These are phyloP conservation scores for Arthrobotrys entomopaga DNA, from an alignment of 2,329 filamentous ascomycete genomes.

Conservation along the genomic window DNA sequence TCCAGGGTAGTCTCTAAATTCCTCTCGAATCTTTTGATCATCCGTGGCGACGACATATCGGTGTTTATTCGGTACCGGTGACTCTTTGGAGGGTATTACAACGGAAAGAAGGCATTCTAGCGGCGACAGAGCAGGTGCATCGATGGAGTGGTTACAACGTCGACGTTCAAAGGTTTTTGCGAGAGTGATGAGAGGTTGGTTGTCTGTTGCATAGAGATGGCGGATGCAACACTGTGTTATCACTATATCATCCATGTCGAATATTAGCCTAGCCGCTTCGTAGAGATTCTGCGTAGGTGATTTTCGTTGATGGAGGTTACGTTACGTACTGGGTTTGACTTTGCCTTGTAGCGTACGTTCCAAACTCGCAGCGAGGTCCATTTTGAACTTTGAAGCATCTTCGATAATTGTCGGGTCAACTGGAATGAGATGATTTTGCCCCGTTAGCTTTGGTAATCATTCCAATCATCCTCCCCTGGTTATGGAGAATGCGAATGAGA, in stretches of 20 bases:
- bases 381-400: slow-evolving; percentile 84
- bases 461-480: not conserved
- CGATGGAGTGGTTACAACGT: slow-evolving; percentile 80
- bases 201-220: slow-evolving; percentile 73
- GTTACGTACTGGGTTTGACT: slow-evolving; percentile 77
- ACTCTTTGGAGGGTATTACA: slow-evolving; percentile 75
- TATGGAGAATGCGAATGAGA: slow-evolving; percentile 9
- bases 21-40: slow-evolving; percentile 71
- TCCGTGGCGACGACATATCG: slow-evolving; percentile 82
- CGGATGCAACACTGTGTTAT: slow-evolving; percentile 84
- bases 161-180: slow-evolving; percentile 80
- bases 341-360: slow-evolving; percentile 86
- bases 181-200: slow-evolving; percentile 73
- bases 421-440: slow-evolving; percentile 59
- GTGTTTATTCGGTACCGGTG: slow-evolving; percentile 71
- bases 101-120: slow-evolving; percentile 77
- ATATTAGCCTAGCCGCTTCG: not conserved
- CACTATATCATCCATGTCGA: slow-evolving; percentile 64
- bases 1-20: slow-evolving; percentile 74
- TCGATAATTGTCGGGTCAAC: slow-evolving; percentile 86
- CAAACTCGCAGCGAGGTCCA: slow-evolving; percentile 82
- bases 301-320: slow-evolving; percentile 59
- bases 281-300: not conserved
- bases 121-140: slow-evolving; percentile 75
- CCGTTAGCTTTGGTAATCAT: slow-evolving; percentile 1